A percentile compares a stretch with the other conserved stretches of the same genome.
These are phyloP conservation scores for Brassica carinata DNA, from an alignment of 345 rosid genomes.

Conservation along the genomic window DNA sequence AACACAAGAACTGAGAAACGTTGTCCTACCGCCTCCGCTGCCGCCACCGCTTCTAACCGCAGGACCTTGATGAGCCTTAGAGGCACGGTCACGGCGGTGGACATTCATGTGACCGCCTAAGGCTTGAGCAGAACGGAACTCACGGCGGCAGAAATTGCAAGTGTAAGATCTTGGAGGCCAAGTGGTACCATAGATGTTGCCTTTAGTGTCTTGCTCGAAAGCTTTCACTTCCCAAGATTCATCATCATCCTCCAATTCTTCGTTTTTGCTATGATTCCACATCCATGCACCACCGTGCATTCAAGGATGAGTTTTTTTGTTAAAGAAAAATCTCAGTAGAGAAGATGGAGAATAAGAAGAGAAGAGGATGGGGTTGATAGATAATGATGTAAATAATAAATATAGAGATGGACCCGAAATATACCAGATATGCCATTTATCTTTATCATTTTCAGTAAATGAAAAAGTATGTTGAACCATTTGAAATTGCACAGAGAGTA, in stretches of 20 bases:
- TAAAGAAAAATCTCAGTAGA: constrained; percentile 25
- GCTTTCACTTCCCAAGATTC: constrained; percentile 98
- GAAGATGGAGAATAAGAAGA: constrained; percentile 26
- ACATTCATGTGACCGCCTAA: constrained; percentile 99
- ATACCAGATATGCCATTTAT: constrained; percentile 21
- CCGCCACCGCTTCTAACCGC: constrained; percentile 2
- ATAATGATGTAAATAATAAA: constrained; percentile 42
- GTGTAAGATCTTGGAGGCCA: constrained; percentile 98
- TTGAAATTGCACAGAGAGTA: not conserved
- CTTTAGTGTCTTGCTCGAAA: constrained; percentile 75
- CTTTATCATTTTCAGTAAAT: constrained; percentile 30
- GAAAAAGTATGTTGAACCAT: not conserved
- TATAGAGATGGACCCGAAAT: constrained; percentile 37
- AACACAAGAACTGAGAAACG: constrained; percentile 43
- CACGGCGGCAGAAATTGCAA: constrained; percentile 91
- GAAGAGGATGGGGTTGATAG: constrained; percentile 39
- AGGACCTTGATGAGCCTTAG: constrained; percentile 67
- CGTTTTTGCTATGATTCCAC: constrained; percentile 67
- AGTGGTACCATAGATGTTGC: constrained; percentile 71
- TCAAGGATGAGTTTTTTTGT: constrained; percentile 29
- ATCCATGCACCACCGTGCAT: constrained; percentile 48
- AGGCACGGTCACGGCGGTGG: constrained; percentile 89
- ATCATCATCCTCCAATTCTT: constrained; percentile 54
- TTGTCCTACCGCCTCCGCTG: constrained; percentile 17
- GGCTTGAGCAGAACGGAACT: constrained; percentile 97